Percentiles rank a stretch among this genome's conserved stretches.
Evolutionary conservation across 495 filamentous ascomycete genomes (phyloP).

Genomic region (Bacidia rubella): DNA sequence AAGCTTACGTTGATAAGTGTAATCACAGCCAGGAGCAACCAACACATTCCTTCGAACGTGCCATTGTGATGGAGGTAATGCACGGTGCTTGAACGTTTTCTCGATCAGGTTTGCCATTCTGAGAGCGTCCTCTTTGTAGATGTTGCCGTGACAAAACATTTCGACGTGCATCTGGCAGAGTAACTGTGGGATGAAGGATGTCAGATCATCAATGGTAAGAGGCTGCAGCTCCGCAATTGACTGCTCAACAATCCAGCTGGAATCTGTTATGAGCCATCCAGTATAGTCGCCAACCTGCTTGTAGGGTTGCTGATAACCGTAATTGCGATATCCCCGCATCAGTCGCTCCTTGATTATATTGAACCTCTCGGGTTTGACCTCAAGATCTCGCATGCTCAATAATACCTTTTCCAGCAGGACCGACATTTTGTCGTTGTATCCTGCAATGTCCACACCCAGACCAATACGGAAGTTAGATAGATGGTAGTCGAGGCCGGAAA

Average conservation of each 20-base stretch:
- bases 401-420: slow-evolving; percentile 87
- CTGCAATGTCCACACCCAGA: slow-evolving; percentile 64
- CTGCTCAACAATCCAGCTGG: slow-evolving; percentile 70
- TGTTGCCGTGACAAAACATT: slow-evolving; percentile 76
- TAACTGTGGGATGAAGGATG: slow-evolving; percentile 65
- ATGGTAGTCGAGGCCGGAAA: slow-evolving; percentile 78
- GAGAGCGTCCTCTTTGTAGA: slow-evolving; percentile 91
- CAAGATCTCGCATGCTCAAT: slow-evolving; percentile 69
- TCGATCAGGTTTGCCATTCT: slow-evolving; percentile 74
- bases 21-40: slow-evolving; percentile 69
- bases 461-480: slow-evolving; percentile 57
- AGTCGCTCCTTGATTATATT: slow-evolving; percentile 82
- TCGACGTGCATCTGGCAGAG: slow-evolving; percentile 81
- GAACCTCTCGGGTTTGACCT: slow-evolving; percentile 73
- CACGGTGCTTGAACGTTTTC: slow-evolving; percentile 59
- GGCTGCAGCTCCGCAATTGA: slow-evolving; percentile 60
- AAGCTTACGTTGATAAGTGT: slow-evolving; percentile 61
- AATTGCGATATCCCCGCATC: slow-evolving; percentile 63
- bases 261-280: slow-evolving; percentile 62
- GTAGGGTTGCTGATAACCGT: slow-evolving; percentile 76
- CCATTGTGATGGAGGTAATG: slow-evolving; percentile 69
- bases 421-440: slow-evolving; percentile 93
- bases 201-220: slow-evolving; percentile 60
- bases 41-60: slow-evolving; percentile 61
- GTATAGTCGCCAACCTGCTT: slow-evolving; percentile 80